A percentile compares a stretch with the other conserved stretches of the same genome.
These are phyloP conservation scores for Pythium dissimile DNA, from an alignment of 352 stramenopile genomes.

Conservation along the genomic window DNA sequence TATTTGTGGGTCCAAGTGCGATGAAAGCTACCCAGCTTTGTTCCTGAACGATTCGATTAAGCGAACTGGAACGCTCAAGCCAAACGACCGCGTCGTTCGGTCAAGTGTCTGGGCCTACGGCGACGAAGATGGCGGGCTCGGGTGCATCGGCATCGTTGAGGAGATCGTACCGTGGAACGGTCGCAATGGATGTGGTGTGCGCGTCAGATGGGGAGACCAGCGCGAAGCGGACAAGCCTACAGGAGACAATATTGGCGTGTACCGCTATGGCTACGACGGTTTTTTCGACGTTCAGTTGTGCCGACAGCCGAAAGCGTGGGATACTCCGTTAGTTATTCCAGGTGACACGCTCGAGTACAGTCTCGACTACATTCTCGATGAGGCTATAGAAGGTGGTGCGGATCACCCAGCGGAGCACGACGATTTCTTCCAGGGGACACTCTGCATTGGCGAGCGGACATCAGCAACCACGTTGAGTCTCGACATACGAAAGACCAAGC, in stretches of 20 bases:
- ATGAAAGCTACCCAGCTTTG: slow-evolving; percentile 26
- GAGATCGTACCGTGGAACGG: slow-evolving; percentile 49
- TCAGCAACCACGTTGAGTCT: neutral
- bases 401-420: slow-evolving; percentile 17
- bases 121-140: slow-evolving; percentile 64
- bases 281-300: slow-evolving; percentile 58
- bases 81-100: slow-evolving; percentile 52
- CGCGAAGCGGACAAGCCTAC: neutral
- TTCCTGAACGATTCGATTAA: slow-evolving; percentile 39
- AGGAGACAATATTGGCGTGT: slow-evolving; percentile 25
- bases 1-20: slow-evolving; percentile 4
- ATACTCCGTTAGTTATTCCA: slow-evolving; percentile 41
- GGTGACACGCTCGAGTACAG: slow-evolving; percentile 39
- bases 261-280: slow-evolving; percentile 60
- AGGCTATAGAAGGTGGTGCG: neutral
- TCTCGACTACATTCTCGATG: slow-evolving; percentile 18
- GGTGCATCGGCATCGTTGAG: slow-evolving; percentile 51
- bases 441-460: slow-evolving; percentile 12
- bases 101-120: slow-evolving; percentile 70
- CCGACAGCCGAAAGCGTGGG: slow-evolving; percentile 10
- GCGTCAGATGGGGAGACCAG: slow-evolving; percentile 40
- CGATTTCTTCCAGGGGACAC: slow-evolving; percentile 33
- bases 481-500: slow-evolving; percentile 19
- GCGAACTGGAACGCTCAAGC: slow-evolving; percentile 25
- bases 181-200: slow-evolving; percentile 48